Percentiles rank a stretch among this genome's conserved stretches.
These are phyloP conservation scores for Scenedesmus sp. DNA, from an alignment of 163 green algal genomes.

Conservation along the genomic window DNA sequence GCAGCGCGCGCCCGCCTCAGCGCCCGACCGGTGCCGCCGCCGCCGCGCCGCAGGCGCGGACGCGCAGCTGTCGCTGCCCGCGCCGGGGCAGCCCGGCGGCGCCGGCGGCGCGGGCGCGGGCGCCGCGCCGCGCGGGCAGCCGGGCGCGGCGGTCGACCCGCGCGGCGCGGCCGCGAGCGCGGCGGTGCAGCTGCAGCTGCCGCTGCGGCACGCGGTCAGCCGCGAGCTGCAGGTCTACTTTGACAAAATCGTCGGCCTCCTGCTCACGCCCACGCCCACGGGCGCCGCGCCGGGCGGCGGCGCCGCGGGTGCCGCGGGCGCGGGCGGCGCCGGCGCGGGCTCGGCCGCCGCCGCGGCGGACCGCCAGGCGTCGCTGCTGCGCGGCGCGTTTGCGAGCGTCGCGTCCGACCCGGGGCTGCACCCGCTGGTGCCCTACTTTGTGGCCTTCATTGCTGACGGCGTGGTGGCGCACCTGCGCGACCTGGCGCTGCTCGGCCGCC, in stretches of 20 bases:
- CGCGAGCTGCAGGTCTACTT: slow-evolving; percentile 81
- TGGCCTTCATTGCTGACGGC: slow-evolving; percentile 73
- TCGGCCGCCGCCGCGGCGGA: neutral
- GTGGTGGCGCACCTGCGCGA: slow-evolving; percentile 54
- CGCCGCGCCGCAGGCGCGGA: neutral
- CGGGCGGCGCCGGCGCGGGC: neutral
- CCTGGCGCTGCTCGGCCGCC: slow-evolving; percentile 42
- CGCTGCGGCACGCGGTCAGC: slow-evolving; percentile 67
- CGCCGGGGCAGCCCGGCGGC: slow-evolving; percentile 1
- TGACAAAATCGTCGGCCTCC: slow-evolving; percentile 56
- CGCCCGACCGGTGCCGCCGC: no score
- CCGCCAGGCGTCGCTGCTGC: slow-evolving; percentile 48
- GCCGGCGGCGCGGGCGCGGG: slow-evolving; percentile 3
- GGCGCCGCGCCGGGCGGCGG: neutral
- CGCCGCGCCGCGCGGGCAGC: neutral
- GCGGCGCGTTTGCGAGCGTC: slow-evolving; percentile 69
- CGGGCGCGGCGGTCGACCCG: neutral
- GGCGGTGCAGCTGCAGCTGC: slow-evolving; percentile 50
- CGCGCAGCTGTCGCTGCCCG: neutral
- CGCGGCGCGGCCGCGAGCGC: slow-evolving; percentile 19
- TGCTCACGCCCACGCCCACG: slow-evolving; percentile 39
- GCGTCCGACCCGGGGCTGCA: slow-evolving; percentile 81
- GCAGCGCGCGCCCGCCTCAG: no score
- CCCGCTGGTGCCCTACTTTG: slow-evolving; percentile 81
- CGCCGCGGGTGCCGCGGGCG: slow-evolving; percentile 6